Conservation (phyloP, 148 eudicot species). For the Heliosperma pusillum region DNA sequence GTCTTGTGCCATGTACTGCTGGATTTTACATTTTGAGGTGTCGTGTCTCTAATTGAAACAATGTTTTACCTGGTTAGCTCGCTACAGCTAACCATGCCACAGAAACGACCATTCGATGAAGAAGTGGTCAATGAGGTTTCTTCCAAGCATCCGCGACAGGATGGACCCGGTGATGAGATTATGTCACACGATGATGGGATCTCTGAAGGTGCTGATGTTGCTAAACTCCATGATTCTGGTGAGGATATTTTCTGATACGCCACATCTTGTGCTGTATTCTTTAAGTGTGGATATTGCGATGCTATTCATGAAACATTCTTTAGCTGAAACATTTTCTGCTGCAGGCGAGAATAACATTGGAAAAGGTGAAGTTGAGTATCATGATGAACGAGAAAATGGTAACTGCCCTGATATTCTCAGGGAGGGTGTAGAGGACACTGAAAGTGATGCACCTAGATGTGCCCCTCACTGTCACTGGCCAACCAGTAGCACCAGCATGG, state of each 20-base stretch:
- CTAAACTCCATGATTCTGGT: conserved; percentile 23
- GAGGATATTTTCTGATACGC: not conserved
- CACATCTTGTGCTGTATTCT: not conserved
- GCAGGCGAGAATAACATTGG: conserved; percentile 33
- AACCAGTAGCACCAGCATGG: conserved; percentile 51
- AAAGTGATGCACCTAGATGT: conserved; percentile 27
- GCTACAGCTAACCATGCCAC: conserved; percentile 26
- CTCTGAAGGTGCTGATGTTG: conserved; percentile 2
- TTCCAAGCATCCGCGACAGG: conserved; percentile 33
- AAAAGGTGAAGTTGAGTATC: conserved; percentile 14
- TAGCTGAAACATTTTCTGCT: not conserved
- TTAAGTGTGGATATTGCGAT: too few relatives aligned
- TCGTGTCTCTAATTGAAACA: not conserved
- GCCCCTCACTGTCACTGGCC: conserved; percentile 47
- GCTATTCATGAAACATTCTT: too few relatives aligned
- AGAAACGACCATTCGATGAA: conserved; percentile 35
- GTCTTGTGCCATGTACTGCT: too few relatives aligned
- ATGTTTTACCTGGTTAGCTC: not conserved
- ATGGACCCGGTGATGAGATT: conserved; percentile 21
- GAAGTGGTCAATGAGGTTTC: conserved; percentile 30
- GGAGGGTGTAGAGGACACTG: conserved; percentile 21
- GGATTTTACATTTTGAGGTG: not conserved
- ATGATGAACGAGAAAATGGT: conserved; percentile 18
- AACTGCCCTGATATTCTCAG: conserved; percentile 11
- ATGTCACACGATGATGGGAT: conserved; percentile 13